phyloP scores from a whole-genome alignment of 164 flowering plant species.

The Nymphaea colorata region DNA sequence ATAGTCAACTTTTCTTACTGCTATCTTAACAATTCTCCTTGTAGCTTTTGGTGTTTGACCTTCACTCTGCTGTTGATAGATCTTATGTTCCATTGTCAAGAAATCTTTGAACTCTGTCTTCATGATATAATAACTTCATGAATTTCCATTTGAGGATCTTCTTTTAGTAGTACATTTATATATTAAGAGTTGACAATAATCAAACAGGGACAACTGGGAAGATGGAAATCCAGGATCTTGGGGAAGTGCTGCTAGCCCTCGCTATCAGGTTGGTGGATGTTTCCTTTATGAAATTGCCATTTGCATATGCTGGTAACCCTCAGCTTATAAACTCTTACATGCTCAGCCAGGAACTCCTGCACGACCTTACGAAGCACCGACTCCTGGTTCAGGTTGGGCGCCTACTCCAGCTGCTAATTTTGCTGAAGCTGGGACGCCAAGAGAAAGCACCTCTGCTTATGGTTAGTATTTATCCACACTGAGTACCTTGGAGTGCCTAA shows the following conservation, averaged over 20 bases:
- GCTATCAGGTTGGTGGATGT: conserved; percentile 59
- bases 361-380: conserved; percentile 88
- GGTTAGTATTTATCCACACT: conserved; percentile 25
- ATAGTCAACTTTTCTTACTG: too few species aligned
- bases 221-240: conserved; percentile 94
- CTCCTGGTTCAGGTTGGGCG: conserved; percentile 98
- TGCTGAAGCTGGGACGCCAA: conserved; percentile 92
- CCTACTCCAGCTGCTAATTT: conserved; percentile 74
- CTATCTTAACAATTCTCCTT: too few species aligned
- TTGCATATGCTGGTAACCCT: background rate
- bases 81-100: too few species aligned
- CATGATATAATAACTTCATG: too few species aligned
- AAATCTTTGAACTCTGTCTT: too few species aligned
- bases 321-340: background rate
- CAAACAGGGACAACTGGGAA: conserved; percentile 88
- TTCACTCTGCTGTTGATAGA: too few species aligned
- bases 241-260: conserved; percentile 70
- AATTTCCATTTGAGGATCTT: too few species aligned
- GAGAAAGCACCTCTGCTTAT: conserved; percentile 68
- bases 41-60: too few species aligned
- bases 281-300: background rate
- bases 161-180: too few species aligned
- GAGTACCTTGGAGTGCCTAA: background rate
- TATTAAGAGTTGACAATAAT: too few species aligned
- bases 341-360: conserved; percentile 93